These are phyloP conservation scores for Thinopyrum elongatum DNA, from an alignment of 176 grass and related monocot species.

Conservation along the genomic window DNA sequence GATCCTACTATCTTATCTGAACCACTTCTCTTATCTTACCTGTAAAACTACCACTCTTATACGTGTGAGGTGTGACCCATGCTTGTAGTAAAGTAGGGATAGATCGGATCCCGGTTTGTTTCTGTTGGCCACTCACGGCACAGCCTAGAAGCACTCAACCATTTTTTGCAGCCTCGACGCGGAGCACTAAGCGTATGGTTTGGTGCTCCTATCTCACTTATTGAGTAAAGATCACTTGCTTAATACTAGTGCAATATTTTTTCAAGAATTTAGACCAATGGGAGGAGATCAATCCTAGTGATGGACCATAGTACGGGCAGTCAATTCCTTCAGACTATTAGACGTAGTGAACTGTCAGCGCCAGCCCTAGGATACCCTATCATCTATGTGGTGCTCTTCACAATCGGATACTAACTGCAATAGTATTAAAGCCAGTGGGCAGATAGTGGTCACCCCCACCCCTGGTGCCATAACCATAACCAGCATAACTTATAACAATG, in stretches of 20 bases:
- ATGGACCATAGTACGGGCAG: not conserved
- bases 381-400: not conserved
- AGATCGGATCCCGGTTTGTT: conserved; percentile 12
- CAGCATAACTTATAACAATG: not conserved
- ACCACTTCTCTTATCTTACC: not conserved
- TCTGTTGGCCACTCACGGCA: conserved; percentile 10
- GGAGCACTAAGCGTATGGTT: conserved; percentile 33
- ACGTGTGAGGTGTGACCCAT: not conserved
- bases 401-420: conserved; percentile 6
- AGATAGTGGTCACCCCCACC: conserved; percentile 1
- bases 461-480: no score
- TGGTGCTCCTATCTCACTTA: conserved; percentile 27
- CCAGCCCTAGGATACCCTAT: conserved; percentile 31
- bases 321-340: not conserved
- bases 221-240: conserved; percentile 6
- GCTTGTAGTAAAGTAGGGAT: not conserved
- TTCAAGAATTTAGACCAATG: not conserved
- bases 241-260: not conserved
- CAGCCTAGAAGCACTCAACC: conserved; percentile 25
- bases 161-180: conserved; percentile 9
- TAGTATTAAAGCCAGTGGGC: conserved; percentile 28
- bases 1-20: conserved; percentile 32
- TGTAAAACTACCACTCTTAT: not conserved
- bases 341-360: conserved; percentile 20
- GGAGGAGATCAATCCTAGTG: not conserved